A percentile compares a stretch with the other conserved stretches of the same genome.
Evolutionary conservation across 169 alveolate species (phyloP).

Genomic region (Plasmodium sp.): DNA sequence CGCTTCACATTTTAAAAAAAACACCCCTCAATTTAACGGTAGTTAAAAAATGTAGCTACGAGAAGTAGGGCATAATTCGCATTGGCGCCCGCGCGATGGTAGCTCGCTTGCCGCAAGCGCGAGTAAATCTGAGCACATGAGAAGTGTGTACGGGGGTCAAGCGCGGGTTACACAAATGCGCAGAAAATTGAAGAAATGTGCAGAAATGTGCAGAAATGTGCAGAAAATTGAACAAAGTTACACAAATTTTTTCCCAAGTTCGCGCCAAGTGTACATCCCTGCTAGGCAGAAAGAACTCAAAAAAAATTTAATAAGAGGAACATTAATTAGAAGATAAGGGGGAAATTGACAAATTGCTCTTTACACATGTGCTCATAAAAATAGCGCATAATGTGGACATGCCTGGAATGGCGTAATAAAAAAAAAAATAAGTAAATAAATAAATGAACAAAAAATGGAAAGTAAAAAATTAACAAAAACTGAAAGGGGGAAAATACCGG

Average conservation of each 20-base stretch:
- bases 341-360: not conserved
- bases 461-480: not conserved
- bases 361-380: constrained; percentile 11
- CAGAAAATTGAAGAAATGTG: not conserved
- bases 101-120: not conserved
- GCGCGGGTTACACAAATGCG: not conserved
- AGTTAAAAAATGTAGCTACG: constrained; percentile 12
- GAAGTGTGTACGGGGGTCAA: not conserved
- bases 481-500: not conserved
- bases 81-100: not conserved
- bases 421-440: not conserved
- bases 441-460: not conserved
- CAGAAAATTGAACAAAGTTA: not conserved
- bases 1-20: constrained; percentile 20
- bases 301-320: not conserved
- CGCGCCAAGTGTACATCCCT: not conserved
- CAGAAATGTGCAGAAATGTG: not conserved
- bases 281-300: not conserved
- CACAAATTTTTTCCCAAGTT: not conserved
- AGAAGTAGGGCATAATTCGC: not conserved
- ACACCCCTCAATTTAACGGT: not conserved
- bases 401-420: constrained; percentile 5
- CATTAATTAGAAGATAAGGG: not conserved
- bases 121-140: not conserved
- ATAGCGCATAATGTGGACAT: constrained; percentile 31